Percentiles rank a stretch among this genome's conserved stretches.
Conservation (phyloP, 441 rosid species). For the Pelargonium cotyledonis region DNA sequence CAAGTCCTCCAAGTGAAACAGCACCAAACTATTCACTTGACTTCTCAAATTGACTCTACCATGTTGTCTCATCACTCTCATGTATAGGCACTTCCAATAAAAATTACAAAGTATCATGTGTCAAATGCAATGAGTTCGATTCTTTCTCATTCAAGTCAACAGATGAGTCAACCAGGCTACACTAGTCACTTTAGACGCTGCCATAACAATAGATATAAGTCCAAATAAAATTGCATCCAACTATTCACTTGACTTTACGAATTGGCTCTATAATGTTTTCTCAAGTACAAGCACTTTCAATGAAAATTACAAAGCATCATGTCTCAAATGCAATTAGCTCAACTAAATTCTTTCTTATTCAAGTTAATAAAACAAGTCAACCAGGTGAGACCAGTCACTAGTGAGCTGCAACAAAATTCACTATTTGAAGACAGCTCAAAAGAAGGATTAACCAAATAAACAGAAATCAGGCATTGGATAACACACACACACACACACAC, state of each 20-base stretch:
- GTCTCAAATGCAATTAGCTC: not conserved
- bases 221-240: too few species aligned
- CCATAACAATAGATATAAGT: not conserved
- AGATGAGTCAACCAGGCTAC: not conserved
- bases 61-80: not conserved
- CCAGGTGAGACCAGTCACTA: not conserved
- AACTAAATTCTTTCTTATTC: not conserved
- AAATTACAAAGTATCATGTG: not conserved
- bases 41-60: not conserved
- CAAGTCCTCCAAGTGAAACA: not conserved
- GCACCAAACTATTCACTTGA: not conserved
- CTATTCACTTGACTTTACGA: not conserved
- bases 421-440: not conserved
- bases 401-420: not conserved
- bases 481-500: not conserved
- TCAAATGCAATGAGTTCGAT: not conserved
- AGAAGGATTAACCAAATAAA: not conserved
- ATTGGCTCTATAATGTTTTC: not conserved
- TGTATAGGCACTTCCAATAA: not conserved
- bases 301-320: not conserved
- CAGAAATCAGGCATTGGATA: not conserved
- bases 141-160: not conserved
- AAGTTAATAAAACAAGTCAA: not conserved
- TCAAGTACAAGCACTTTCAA: not conserved
- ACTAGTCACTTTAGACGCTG: too few species aligned